Evolutionary conservation across 129 eudicot species (phyloP).

Genomic region (Flaveria linearis): DNA sequence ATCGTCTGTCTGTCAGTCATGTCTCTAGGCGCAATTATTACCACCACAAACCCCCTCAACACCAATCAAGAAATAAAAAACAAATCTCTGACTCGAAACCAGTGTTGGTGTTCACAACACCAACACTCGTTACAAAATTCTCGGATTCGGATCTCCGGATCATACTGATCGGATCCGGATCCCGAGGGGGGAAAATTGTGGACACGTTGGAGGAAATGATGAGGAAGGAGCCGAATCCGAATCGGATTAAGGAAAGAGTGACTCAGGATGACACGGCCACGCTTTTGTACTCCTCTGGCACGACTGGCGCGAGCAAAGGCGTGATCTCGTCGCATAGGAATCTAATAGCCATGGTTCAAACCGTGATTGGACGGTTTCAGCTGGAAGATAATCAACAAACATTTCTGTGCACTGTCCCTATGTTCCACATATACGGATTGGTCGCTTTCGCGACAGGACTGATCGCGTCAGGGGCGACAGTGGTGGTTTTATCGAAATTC

Average conservation of each 20-base stretch:
- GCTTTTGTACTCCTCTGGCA: slow-evolving; percentile 86
- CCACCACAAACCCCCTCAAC: slow-evolving; percentile 91
- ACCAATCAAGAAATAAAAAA: slow-evolving; percentile 64
- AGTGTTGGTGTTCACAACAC: slow-evolving; percentile 61
- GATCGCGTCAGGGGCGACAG: slow-evolving; percentile 78
- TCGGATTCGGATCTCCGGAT: slow-evolving; percentile 55
- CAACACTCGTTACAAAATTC: slow-evolving; percentile 60
- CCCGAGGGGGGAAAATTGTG: slow-evolving; percentile 31
- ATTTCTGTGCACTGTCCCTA: slow-evolving; percentile 85
- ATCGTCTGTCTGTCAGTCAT: slow-evolving; percentile 80
- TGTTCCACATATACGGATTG: slow-evolving; percentile 95
- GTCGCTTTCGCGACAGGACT: slow-evolving; percentile 84
- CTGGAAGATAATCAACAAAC: slow-evolving; percentile 39
- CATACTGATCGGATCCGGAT: slow-evolving; percentile 44
- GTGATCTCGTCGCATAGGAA: slow-evolving; percentile 86
- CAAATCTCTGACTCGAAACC: slow-evolving; percentile 87
- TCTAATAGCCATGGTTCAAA: slow-evolving; percentile 79
- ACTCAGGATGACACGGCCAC: slow-evolving; percentile 77
- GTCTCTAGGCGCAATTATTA: slow-evolving; percentile 91
- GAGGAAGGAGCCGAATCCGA: slow-evolving; percentile 45
- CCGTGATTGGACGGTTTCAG: slow-evolving; percentile 49
- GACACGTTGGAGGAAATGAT: slow-evolving; percentile 53
- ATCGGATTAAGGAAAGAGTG: slow-evolving; percentile 58
- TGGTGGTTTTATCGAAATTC: slow-evolving; percentile 73
- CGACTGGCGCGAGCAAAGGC: slow-evolving; percentile 96